These are phyloP conservation scores for Claviceps pusilla DNA, from an alignment of 2,329 filamentous ascomycete species.

Conservation along the genomic window DNA sequence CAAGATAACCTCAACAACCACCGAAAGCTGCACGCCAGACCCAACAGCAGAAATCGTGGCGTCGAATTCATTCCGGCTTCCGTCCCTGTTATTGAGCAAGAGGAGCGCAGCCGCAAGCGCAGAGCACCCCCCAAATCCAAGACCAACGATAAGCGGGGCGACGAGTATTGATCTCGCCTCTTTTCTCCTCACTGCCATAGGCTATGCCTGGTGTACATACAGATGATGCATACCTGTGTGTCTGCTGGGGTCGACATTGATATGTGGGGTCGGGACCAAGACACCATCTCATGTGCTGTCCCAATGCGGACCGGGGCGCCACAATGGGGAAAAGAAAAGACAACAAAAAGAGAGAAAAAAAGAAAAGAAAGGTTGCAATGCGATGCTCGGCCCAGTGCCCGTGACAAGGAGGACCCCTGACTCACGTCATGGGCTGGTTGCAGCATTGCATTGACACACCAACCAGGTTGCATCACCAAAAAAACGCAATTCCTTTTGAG, in stretches of 20 bases:
- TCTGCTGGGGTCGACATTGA: not conserved
- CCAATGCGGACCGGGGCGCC: not conserved
- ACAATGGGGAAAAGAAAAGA: not conserved
- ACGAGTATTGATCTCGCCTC: conserved; percentile 14
- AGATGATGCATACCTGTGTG: not conserved
- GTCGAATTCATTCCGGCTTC: conserved; percentile 26
- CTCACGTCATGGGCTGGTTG: not conserved
- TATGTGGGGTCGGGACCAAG: conserved; percentile 1
- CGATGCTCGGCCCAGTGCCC: not conserved
- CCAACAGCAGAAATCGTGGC: conserved; percentile 24
- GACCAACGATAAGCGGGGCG: conserved; percentile 16
- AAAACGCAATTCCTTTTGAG: not conserved
- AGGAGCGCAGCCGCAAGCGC: conserved; percentile 25
- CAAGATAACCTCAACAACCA: conserved; percentile 28
- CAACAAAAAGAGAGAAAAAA: not conserved
- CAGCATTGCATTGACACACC: not conserved
- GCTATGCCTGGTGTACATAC: not conserved
- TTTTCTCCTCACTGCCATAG: not conserved
- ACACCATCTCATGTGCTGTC: conserved; percentile 1
- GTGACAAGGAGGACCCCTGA: not conserved
- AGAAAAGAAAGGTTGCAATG: no score
- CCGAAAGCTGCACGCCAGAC: conserved; percentile 25
- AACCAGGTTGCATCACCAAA: not conserved
- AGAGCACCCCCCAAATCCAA: conserved; percentile 24
- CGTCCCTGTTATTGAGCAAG: conserved; percentile 25